Conservation (phyloP, 139 green algal genomes). For the Chlorella sorokiniana region DNA sequence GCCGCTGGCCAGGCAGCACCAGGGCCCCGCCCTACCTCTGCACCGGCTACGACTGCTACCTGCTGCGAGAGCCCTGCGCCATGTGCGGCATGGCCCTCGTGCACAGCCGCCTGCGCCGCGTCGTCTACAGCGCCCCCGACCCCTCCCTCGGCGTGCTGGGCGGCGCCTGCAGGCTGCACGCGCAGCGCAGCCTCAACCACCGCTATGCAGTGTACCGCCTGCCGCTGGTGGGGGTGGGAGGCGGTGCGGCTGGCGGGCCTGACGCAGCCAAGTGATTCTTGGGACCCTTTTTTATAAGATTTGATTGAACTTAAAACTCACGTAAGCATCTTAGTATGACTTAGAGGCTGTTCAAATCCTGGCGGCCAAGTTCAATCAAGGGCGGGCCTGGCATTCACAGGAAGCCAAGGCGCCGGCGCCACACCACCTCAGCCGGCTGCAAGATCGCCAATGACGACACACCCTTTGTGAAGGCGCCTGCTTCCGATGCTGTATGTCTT, state of each 20-base stretch:
- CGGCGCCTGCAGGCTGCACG: constrained; percentile 60
- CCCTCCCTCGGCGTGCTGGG: constrained; percentile 59
- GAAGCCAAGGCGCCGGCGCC: too few relatives aligned
- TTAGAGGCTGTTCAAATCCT: too few relatives aligned
- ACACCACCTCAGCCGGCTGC: too few relatives aligned
- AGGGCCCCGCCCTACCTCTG: constrained; percentile 84
- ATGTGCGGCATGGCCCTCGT: constrained; percentile 97
- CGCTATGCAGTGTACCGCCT: constrained; percentile 79
- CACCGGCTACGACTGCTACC: constrained; percentile 89
- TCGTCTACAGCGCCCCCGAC: constrained; percentile 70
- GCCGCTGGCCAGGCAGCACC: background rate
- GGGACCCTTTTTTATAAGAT: background rate
- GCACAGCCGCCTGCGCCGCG: constrained; percentile 79
- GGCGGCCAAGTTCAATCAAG: too few relatives aligned
- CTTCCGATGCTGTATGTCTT: too few relatives aligned
- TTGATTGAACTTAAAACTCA: too few relatives aligned
- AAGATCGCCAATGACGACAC: too few relatives aligned
- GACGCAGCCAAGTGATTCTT: background rate
- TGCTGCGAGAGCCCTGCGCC: constrained; percentile 87
- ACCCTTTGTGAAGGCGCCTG: too few relatives aligned
- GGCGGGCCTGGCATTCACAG: too few relatives aligned
- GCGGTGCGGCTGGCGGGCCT: background rate
- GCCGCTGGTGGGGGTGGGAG: constrained; percentile 1
- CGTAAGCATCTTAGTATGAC: too few relatives aligned
- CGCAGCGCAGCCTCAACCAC: constrained; percentile 81